These are phyloP conservation scores for Pluteus cervinus DNA, from an alignment of 768 basidiomycete species.

Conservation along the genomic window DNA sequence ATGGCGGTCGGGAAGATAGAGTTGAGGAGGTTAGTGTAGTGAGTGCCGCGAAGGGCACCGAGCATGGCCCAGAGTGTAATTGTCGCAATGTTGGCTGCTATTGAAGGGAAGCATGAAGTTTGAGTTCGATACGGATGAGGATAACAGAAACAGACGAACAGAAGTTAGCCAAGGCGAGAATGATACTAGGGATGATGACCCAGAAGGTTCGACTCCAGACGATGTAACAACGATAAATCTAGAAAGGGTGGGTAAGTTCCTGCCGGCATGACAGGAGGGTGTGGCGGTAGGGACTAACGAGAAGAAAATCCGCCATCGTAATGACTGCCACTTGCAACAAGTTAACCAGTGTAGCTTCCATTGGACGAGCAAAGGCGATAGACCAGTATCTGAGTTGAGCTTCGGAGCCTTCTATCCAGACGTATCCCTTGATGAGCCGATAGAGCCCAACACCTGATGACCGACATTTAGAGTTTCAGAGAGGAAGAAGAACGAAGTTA, in stretches of 20 bases:
- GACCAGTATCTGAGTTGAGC: too few species aligned
- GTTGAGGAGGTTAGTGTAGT: background rate
- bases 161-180: too few species aligned
- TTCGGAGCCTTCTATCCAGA: too few species aligned
- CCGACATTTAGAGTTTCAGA: slow-evolving; percentile 2
- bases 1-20: slow-evolving; percentile 6
- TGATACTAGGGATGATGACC: too few species aligned
- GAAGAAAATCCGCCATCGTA: slow-evolving; percentile 22
- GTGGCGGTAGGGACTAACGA: slow-evolving; percentile 13
- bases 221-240: slow-evolving; percentile 25
- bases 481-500: background rate
- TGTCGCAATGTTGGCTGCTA: background rate
- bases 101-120: background rate
- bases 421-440: slow-evolving; percentile 6
- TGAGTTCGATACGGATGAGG: background rate
- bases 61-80: background rate
- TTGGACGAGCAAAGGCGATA: background rate
- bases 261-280: background rate
- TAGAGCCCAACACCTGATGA: slow-evolving; percentile 11
- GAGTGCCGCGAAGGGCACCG: background rate
- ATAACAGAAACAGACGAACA: slow-evolving; percentile 5
- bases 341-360: background rate
- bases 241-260: background rate
- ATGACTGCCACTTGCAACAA: slow-evolving; percentile 14
- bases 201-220: slow-evolving; percentile 18